A percentile compares a stretch with the other conserved stretches of the same genome.
These are phyloP conservation scores for Parastagonospora nodorum DNA, from an alignment of 2,329 filamentous ascomycete genomes.

Conservation along the genomic window DNA sequence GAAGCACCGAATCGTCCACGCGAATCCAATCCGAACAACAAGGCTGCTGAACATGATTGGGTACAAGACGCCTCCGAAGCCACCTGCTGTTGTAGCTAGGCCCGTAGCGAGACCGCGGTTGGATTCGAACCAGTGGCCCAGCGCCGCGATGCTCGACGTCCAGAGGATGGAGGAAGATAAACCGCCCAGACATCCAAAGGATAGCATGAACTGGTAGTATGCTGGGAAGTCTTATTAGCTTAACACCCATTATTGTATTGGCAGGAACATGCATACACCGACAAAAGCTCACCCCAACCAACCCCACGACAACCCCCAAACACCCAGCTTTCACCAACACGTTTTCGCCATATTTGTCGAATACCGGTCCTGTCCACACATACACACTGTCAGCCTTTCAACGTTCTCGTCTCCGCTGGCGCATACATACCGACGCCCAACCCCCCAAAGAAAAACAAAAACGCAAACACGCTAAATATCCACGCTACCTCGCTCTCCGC, in stretches of 20 bases:
- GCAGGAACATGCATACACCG: background rate
- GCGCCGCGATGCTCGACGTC: constrained; percentile 22
- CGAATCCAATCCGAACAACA: constrained; percentile 19
- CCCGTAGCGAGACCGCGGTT: constrained; percentile 31
- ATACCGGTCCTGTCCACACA: background rate
- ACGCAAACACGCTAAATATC: constrained; percentile 81
- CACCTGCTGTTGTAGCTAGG: constrained; percentile 30
- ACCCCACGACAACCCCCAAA: background rate
- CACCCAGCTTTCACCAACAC: background rate
- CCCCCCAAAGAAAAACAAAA: constrained; percentile 78
- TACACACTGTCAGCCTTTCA: background rate
- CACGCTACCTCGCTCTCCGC: constrained; percentile 73
- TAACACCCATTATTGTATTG: background rate
- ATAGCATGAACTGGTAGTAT: constrained; percentile 43
- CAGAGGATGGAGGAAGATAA: constrained; percentile 36
- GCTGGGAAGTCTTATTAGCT: constrained; percentile 6
- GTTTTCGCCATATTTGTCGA: constrained; percentile 6
- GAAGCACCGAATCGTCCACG: constrained; percentile 31
- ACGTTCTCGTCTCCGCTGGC: background rate
- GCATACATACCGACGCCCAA: background rate
- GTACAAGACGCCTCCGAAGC: constrained; percentile 32
- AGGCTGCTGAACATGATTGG: constrained; percentile 25
- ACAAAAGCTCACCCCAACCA: constrained; percentile 1
- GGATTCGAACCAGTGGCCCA: constrained; percentile 32
- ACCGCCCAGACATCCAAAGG: constrained; percentile 37